Evolutionary conservation across 345 rosid species (phyloP), one percentile per base, ranked within the genome.

Genomic region (Lepidium aucheri): DNA sequence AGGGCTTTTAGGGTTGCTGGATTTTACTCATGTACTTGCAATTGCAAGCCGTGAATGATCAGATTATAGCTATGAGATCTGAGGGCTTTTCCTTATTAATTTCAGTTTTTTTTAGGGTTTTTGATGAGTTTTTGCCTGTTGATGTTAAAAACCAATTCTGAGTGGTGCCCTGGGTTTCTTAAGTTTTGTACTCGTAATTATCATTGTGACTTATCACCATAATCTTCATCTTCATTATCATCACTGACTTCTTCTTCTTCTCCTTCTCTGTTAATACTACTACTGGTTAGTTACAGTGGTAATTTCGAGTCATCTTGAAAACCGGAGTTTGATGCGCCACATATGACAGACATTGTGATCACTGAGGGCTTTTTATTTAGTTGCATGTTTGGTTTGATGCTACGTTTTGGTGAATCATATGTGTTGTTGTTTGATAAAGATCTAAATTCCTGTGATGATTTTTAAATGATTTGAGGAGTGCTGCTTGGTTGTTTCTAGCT

Each of bases 21-120:
- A 53, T 76, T 71, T 68, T 30, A 43, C 6, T 58, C 72, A 10
- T 60, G 56, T 58, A 76, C 74, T 3, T 9, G 5, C 32, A 61
- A 43, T 3, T 9, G 5, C 32, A 61, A 43, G 28, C 82, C 73
- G 57, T 60, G 66, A 10, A 74, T 79, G 85, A 78, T 77, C 63
- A 61, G 52, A 63, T 70, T 46, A 63, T 75, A 81, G 84, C 86
- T 81, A 76, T 79, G 86, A 84, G 81, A 78, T 84, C 81, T 76
- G 82, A 81, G 82, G 81, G 85, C 69, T 74, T 63, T 44, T 0
- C 18, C 16, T n/a, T 53, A 2, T 65, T 3, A 0, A n/a, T 49
- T 64, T n/a, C n/a, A n/a, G n/a, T n/a, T 65, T 35, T 43, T 17
- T 12, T 5, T 26, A 26, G 2, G 4, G 16, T 5, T 8, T 24